Conservation (phyloP, 257 asterid genomes). For the Linaria vulgaris region DNA sequence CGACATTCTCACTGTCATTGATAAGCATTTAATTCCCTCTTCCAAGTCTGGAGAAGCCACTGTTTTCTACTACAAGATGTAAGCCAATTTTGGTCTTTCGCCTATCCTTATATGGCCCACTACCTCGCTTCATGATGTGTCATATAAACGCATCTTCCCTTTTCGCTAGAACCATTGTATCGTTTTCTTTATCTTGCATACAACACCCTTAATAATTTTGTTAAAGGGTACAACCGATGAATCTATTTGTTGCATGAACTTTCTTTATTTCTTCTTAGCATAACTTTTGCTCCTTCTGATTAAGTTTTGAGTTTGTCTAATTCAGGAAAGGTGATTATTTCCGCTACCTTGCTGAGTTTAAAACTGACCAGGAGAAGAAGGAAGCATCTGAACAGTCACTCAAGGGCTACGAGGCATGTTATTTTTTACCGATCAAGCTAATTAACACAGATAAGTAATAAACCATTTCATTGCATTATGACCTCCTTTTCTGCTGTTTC, state of each 20-base stretch:
- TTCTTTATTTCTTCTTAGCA: conserved; percentile 10
- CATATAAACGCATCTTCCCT: background rate
- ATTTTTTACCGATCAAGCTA: background rate
- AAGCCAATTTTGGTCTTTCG: conserved; percentile 24
- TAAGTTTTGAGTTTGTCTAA: conserved; percentile 4
- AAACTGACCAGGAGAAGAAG: conserved; percentile 68
- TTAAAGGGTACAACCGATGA: background rate
- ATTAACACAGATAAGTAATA: conserved; percentile 10
- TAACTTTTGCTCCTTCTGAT: conserved; percentile 12
- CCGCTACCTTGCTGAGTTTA: conserved; percentile 90
- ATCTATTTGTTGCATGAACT: background rate
- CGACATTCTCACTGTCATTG: conserved; percentile 74
- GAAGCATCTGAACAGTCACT: conserved; percentile 81
- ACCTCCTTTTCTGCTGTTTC: conserved; percentile 6
- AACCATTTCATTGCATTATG: background rate
- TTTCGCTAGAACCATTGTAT: background rate
- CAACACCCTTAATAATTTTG: background rate
- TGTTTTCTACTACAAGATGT: conserved; percentile 91
- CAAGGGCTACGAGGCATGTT: conserved; percentile 83
- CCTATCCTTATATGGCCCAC: background rate
- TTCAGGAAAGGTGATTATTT: conserved; percentile 86
- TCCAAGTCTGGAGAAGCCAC: conserved; percentile 86
- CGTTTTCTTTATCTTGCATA: conserved; percentile 4
- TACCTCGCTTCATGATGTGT: conserved; percentile 16
- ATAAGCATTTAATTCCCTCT: conserved; percentile 76